Evolutionary conservation across 2,329 filamentous ascomycete species (phyloP), one percentile per base, ranked within the genome.

Genomic region (Fusarium metavorans): DNA sequence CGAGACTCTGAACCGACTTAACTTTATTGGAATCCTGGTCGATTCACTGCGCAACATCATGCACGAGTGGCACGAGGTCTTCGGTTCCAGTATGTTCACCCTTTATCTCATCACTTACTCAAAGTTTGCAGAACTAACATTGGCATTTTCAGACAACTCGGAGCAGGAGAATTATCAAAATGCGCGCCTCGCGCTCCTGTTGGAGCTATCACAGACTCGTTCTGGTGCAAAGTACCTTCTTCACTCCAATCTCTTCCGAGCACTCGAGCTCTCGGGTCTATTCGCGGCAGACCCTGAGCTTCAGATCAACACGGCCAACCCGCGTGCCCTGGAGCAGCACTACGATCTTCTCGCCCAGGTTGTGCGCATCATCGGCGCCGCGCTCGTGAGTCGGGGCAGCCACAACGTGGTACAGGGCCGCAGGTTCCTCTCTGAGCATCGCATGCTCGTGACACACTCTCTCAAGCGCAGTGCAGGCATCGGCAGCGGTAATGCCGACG

Each of bases 211-310:
- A 64, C 94, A 97, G 81, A 96, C 93, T 2, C 92, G 93, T 67
- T 86, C 89, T n/a, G 97, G 97, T 32, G 95, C 97, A 56, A 93
- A 92, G 67, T 91, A 94, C 73, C 91, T 98, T n/a, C 88, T 98
- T 48, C 95, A 97, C 78, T 94, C 94, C 10, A 96, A 96, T 71
- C 88, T 99, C 6, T 96, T 99, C 85, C 90, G 92, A 52, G 89
- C 94, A 0, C 86, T 98, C 32, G 93, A 93, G 72, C 90, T 93
- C 66, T 97, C 95, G 1, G 91, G 92, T n/a, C 88, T 98, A 25
- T 99, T 98, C 82, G 88, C 92, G 10, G 93, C 94, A 14, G 97
- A 99, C 81, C 97, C 97, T 1, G 97, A 99, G 82, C 91, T 99
- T 64, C 95, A 97, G 70, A 91, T 95, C 83, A 91, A 94, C 76